Evolutionary conservation across 202 grass and related monocot genomes (phyloP).

Genomic region (Sporobolus alterniflorus): DNA sequence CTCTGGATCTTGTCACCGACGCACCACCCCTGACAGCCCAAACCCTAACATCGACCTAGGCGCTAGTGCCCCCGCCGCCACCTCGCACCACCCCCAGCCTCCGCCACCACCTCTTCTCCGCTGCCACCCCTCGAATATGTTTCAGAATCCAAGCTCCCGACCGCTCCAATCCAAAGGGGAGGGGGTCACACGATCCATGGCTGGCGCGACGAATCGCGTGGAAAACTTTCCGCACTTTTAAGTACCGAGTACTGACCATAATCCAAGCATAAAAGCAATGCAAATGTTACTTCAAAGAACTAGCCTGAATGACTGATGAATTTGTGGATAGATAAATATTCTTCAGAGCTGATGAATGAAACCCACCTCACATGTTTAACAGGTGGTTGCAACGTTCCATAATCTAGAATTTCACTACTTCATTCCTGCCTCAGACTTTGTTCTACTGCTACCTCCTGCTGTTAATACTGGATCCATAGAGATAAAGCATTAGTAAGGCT

Average conservation of each 20-base stretch:
- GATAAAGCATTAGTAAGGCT: not conserved
- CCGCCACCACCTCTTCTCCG: too few species aligned
- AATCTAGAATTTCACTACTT: not conserved
- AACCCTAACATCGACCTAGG: too few species aligned
- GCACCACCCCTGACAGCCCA: too few species aligned
- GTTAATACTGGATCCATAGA: not conserved
- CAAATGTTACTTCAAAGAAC: not conserved
- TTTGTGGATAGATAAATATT: not conserved
- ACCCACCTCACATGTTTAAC: not conserved
- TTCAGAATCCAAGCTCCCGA: too few species aligned
- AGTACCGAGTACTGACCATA: not conserved
- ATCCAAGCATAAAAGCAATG: not conserved
- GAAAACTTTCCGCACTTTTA: too few species aligned
- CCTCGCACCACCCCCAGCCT: too few species aligned
- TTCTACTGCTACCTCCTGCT: slow-evolving; percentile 7
- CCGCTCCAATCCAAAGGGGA: too few species aligned
- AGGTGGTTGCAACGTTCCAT: not conserved
- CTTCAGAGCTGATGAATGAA: not conserved
- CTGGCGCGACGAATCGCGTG: too few species aligned
- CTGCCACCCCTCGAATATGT: too few species aligned
- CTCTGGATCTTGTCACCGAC: too few species aligned
- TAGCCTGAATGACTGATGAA: not conserved
- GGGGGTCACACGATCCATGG: too few species aligned
- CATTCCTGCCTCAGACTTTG: not conserved
- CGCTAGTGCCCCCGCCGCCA: too few species aligned